A percentile compares a stretch with the other conserved stretches of the same genome.
phyloP scores from a whole-genome alignment of 2,329 filamentous ascomycete species.

The Chrysoporthe austroafricana region DNA sequence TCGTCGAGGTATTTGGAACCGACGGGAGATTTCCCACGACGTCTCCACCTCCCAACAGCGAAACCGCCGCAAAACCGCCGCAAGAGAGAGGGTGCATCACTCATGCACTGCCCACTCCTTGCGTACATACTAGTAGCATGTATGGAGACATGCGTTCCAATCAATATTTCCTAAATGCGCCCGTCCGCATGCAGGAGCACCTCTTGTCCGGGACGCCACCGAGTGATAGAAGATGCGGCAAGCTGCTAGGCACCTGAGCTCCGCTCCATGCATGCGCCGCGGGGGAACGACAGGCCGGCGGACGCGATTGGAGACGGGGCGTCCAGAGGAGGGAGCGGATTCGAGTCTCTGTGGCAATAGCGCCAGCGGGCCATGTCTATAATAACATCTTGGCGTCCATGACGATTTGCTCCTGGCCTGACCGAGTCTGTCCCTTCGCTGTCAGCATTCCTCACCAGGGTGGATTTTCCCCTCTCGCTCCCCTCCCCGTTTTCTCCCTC shows the following conservation, averaged over 20 bases:
- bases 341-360: background rate
- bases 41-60: background rate
- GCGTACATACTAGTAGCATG: background rate
- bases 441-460: background rate
- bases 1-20: background rate
- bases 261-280: background rate
- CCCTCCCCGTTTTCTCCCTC: background rate
- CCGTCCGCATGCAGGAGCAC: background rate
- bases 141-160: background rate
- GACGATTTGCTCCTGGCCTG: background rate
- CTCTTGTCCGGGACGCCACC: background rate
- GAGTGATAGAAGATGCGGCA: background rate
- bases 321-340: background rate
- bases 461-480: background rate
- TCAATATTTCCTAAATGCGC: constrained; percentile 6
- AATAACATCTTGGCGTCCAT: background rate
- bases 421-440: background rate
- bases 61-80: background rate
- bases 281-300: background rate
- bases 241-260: background rate
- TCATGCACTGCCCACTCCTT: background rate
- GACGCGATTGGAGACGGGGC: background rate
- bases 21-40: background rate
- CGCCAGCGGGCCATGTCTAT: background rate
- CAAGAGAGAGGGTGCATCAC: background rate